phyloP scores from a whole-genome alignment of 1,139 yeast genomes.

The Nadsonia starkeyi-henricii region DNA sequence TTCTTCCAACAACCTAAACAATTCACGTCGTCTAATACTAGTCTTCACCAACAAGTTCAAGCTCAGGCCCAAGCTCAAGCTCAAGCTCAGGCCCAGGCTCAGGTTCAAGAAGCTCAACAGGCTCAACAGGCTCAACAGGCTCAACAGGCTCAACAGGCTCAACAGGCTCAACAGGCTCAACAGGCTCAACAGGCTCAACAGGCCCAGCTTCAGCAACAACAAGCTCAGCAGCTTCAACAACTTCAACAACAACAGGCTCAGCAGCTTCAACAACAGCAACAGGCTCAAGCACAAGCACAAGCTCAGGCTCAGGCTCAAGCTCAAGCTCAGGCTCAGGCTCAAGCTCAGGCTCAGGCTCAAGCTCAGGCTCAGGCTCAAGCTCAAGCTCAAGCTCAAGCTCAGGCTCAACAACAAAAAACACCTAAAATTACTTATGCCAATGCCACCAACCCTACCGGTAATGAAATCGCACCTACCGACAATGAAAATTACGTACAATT shows the following conservation, averaged over 20 bases:
- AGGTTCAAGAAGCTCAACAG: conserved; percentile 9
- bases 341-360: conserved; percentile 14
- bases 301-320: conserved; percentile 11
- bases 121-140: conserved; percentile 8
- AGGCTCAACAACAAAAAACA: conserved; percentile 10
- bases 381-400: conserved; percentile 9
- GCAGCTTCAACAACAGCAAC: conserved; percentile 5
- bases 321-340: conserved; percentile 12
- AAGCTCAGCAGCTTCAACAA: conserved; percentile 9
- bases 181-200: conserved; percentile 11
- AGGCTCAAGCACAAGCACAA: conserved; percentile 14
- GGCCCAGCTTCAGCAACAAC: conserved; percentile 8
- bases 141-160: conserved; percentile 8
- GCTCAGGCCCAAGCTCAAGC: conserved; percentile 28
- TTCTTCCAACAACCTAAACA: neutral
- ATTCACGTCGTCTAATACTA: conserved; percentile 4
- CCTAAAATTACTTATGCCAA: conserved; percentile 6
- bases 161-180: conserved; percentile 10
- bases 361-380: conserved; percentile 8
- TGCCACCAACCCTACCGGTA: conserved; percentile 5
- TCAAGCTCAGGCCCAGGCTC: conserved; percentile 20
- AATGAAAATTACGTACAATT: conserved; percentile 44
- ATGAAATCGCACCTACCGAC: conserved; percentile 8
- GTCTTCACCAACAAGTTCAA: conserved; percentile 1
- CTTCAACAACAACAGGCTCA: conserved; percentile 7